Evolutionary conservation across 2,329 filamentous ascomycete species (phyloP).

Genomic region (Cytospora mali): DNA sequence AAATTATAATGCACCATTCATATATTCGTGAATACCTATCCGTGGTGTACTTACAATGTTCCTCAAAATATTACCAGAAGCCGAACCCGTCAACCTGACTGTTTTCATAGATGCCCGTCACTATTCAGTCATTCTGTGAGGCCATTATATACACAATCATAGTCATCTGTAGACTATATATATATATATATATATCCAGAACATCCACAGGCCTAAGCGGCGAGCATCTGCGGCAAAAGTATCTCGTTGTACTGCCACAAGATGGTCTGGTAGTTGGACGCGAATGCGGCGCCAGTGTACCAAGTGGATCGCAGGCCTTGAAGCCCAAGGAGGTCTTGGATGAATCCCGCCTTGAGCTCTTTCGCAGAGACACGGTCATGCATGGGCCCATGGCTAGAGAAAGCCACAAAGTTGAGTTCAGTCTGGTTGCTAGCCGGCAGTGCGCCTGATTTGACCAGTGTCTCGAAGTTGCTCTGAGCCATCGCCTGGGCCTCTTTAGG

Average conservation of each 20-base stretch:
- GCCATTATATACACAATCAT: no score
- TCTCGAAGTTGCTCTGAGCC: slow-evolving; percentile 32
- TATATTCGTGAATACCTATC: no score
- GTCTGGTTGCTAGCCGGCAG: slow-evolving; percentile 28
- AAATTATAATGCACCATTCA: no score
- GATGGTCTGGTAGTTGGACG: slow-evolving; percentile 37
- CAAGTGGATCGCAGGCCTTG: slow-evolving; percentile 45
- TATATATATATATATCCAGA: no score
- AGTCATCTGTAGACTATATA: no score
- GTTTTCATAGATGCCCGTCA: no score
- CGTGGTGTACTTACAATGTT: not conserved
- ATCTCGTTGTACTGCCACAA: slow-evolving; percentile 40
- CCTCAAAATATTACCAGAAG: not conserved
- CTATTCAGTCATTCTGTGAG: no score
- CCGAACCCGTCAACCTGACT: not conserved
- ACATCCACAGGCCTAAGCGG: not conserved
- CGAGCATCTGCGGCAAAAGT: slow-evolving; percentile 35
- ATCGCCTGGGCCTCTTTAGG: slow-evolving; percentile 33
- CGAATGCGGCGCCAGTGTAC: slow-evolving; percentile 42
- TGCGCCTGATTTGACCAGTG: slow-evolving; percentile 31
- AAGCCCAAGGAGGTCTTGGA: slow-evolving; percentile 40
- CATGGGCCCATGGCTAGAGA: slow-evolving; percentile 38
- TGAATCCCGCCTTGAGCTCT: slow-evolving; percentile 40
- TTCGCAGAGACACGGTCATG: slow-evolving; percentile 36
- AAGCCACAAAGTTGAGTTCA: slow-evolving; percentile 33